phyloP scores from a whole-genome alignment of 495 filamentous ascomycete species.

The Penicillium arizonense region DNA sequence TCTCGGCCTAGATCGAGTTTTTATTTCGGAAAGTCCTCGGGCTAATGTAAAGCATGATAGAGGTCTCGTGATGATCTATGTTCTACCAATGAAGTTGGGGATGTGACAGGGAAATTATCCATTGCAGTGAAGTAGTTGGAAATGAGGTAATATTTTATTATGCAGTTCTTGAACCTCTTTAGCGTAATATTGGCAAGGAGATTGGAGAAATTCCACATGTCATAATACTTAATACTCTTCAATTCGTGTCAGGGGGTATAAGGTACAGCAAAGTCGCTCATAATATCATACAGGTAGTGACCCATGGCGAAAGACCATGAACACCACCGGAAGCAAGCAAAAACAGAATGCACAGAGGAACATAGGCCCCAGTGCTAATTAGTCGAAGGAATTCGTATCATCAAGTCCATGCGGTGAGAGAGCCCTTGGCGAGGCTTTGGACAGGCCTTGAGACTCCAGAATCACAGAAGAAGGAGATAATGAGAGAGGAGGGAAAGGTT shows the following conservation, averaged over 20 bases:
- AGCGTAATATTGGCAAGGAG: neutral
- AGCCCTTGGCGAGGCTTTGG: constrained; percentile 6
- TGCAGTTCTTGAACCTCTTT: no score
- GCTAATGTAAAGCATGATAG: no score
- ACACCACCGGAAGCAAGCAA: neutral
- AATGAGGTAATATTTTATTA: no score
- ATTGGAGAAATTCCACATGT: neutral
- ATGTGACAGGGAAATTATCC: no score
- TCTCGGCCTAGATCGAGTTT: no score
- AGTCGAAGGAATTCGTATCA: neutral
- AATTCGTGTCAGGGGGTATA: constrained; percentile 4
- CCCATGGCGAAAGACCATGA: neutral
- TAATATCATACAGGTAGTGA: constrained; percentile 8
- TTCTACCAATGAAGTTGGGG: no score
- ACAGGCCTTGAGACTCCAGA: constrained; percentile 3
- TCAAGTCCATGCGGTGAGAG: constrained; percentile 6
- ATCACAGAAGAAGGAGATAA: constrained; percentile 6
- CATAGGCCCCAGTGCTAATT: neutral
- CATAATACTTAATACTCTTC: neutral
- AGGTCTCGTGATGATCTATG: no score
- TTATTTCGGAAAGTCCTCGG: no score
- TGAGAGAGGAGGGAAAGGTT: constrained; percentile 40
- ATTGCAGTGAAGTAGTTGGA: no score
- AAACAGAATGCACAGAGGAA: neutral
- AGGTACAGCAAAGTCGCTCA: constrained; percentile 4